A percentile compares a stretch with the other conserved stretches of the same genome.
These are phyloP conservation scores for Rhizodiscina lignyota DNA, from an alignment of 495 filamentous ascomycete genomes.

Conservation along the genomic window DNA sequence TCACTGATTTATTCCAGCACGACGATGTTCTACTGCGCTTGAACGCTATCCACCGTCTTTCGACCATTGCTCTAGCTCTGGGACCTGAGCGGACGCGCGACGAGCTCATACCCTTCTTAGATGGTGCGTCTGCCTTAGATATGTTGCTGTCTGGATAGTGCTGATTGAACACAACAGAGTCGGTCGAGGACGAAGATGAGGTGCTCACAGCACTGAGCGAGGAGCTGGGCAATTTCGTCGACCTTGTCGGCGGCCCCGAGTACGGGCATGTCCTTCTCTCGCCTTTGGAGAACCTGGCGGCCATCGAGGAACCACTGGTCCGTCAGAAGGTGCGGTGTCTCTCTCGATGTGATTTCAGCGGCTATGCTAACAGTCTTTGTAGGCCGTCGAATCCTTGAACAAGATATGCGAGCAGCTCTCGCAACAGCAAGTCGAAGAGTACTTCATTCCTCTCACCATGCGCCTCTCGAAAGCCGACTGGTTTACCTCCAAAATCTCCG, in stretches of 20 bases:
- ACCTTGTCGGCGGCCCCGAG: constrained; percentile 90
- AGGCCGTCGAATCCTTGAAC: constrained; percentile 98
- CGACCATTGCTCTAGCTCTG: constrained; percentile 90
- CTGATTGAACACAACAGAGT: constrained; percentile 40
- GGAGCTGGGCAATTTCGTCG: constrained; percentile 88
- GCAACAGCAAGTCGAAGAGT: constrained; percentile 82
- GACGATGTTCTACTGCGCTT: constrained; percentile 94
- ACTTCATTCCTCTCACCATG: constrained; percentile 85
- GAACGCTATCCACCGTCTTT: constrained; percentile 95
- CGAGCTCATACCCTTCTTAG: constrained; percentile 95
- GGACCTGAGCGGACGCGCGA: constrained; percentile 91
- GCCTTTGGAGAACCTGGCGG: constrained; percentile 90
- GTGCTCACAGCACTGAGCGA: constrained; percentile 93
- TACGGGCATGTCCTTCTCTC: constrained; percentile 92
- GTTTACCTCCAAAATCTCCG: constrained; percentile 99
- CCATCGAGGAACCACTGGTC: constrained; percentile 94
- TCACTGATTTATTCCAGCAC: constrained; percentile 40
- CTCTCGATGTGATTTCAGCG: not conserved
- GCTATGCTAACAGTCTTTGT: constrained; percentile 10
- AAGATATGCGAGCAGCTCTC: constrained; percentile 92
- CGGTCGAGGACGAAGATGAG: constrained; percentile 96
- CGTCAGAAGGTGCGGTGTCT: constrained; percentile 65
- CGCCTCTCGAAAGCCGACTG: constrained; percentile 97
- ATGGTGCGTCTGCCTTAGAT: constrained; percentile 44
- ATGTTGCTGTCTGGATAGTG: not conserved